A percentile compares a stretch with the other conserved stretches of the same genome.
Conservation (phyloP, 2,329 filamentous ascomycete genomes). For the Fusarium tanahbumbuense region DNA sequence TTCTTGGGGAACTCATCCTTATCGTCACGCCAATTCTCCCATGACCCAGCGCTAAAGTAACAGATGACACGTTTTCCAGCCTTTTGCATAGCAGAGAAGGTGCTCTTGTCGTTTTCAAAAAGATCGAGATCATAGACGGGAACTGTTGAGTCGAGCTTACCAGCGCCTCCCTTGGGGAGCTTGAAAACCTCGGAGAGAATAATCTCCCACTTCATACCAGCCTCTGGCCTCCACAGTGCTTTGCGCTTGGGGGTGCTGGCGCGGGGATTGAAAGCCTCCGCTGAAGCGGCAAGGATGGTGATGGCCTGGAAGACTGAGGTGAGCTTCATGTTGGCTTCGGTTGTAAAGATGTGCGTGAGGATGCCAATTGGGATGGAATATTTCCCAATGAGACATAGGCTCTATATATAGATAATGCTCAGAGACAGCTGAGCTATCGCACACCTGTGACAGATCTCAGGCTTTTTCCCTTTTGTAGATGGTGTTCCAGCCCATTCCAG, state of each 20-base stretch:
- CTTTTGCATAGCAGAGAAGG: conserved; percentile 66
- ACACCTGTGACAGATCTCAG: not conserved
- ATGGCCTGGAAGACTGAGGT: rapidly evolving
- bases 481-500: conserved; percentile 1
- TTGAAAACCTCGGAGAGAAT: conserved; percentile 59
- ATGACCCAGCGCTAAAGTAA: conserved; percentile 79
- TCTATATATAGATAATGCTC: not conserved
- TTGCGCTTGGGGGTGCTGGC: not conserved
- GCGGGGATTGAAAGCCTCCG: rapidly evolving
- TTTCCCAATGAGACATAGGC: not conserved
- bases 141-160: conserved; percentile 55
- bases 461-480: too few species aligned
- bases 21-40: conserved; percentile 71
- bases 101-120: conserved; percentile 61
- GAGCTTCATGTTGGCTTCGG: not conserved
- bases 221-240: conserved; percentile 61
- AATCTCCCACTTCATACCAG: conserved; percentile 70
- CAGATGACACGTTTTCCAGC: conserved; percentile 72
- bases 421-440: rapidly evolving
- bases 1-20: conserved; percentile 61
- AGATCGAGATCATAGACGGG: conserved; percentile 61
- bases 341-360: rapidly evolving
- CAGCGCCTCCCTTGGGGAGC: conserved; percentile 51
- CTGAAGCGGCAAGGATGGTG: not conserved
- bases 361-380: not conserved